Evolutionary conservation across 139 green algal genomes (phyloP), one percentile per base, ranked within the genome.

Genomic region (Chlamydomonas sphaeroides): DNA sequence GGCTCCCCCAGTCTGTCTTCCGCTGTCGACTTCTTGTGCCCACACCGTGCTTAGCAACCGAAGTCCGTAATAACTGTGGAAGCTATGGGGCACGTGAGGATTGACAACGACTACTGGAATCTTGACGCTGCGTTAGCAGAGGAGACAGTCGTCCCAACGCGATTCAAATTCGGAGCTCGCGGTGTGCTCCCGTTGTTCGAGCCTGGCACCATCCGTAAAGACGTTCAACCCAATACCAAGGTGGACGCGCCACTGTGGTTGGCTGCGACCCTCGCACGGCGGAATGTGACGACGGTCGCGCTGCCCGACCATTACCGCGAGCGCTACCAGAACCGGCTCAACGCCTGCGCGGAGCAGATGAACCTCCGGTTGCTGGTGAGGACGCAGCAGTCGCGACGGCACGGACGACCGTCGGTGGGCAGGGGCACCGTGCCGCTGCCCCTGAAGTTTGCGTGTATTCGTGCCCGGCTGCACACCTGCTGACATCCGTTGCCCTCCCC

Each of bases 311-410:
- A 84, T 5, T 91, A 91, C 61, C 63, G 48, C 17, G 87, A 91
- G 23, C 83, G 87, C 2, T 88, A 88, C 45, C 67, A 75, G 0
- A 61, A 83, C 0, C 88, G 86, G 68, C 32, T 91, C 0, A 84
- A 88, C 25, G 87, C 87, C 23, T 83, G 87, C 18, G 87, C 87
- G 1, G 87, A 91, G 48, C 85, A 72, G 41, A 41, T 87, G 0
- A 88, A 84, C 51, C 41, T 91, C 0, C n/a, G n/a, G n/a, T n/a
- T n/a, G n/a, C n/a, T n/a, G n/a, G n/a, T n/a, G n/a, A n/a, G n/a
- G n/a, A n/a, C n/a, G n/a, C n/a, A n/a, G n/a, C n/a, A n/a, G n/a
- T n/a, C n/a, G n/a, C n/a, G n/a, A n/a, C n/a, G n/a, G n/a, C n/a
- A n/a, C n/a, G n/a, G n/a, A n/a, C n/a, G n/a, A n/a, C n/a, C n/a